Evolutionary conservation across 345 rosid species (phyloP), one percentile per base, ranked within the genome.

Genomic region (Arabis hirsuta): DNA sequence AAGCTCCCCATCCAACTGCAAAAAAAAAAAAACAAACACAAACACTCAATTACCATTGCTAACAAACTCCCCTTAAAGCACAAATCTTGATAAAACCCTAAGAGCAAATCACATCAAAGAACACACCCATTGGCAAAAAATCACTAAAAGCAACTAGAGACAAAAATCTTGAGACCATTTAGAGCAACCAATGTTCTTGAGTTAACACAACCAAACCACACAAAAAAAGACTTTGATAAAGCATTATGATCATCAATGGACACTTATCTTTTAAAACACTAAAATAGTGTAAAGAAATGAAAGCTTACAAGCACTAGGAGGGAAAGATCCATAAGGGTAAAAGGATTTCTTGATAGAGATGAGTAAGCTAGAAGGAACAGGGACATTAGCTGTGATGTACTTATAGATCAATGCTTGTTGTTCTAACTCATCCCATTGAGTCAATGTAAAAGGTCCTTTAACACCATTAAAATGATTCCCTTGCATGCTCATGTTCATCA

Each of bases 401-500:
- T 84, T 87, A 81, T 78, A 88, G 82, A 90, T 90, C 87, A 82
- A 77, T n/a, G 89, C 86, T 67, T 90, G 95, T 46, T 84, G 88
- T 58, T 88, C 83, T 32, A 90, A 74, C 76, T 90, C 97, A 56
- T 82, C 82, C 92, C 84, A 79, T 59, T 90, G 95, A 55, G 87
- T 75, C 55, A 83, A 80, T 54, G 88, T 88, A 14, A 90, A 85
- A 39, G 86, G 83, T 47, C 90, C 89, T 78, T 80, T 82, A 19
- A 60, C 80, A 38, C 84, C 80, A 31, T 64, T 46, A 32, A 74
- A 66, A 31, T 55, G 39, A 31, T 59, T 43, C 19, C 81, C 94
- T 79, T 88, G 86, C 91, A 85, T 81, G 83, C 62, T 78, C 69
- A 78, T 73, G 71, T 73, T 82, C 79, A 83, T 69, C 80, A 79